phyloP scores from a whole-genome alignment of 176 grass and related monocot genomes.

The Elymus sibiricus region DNA sequence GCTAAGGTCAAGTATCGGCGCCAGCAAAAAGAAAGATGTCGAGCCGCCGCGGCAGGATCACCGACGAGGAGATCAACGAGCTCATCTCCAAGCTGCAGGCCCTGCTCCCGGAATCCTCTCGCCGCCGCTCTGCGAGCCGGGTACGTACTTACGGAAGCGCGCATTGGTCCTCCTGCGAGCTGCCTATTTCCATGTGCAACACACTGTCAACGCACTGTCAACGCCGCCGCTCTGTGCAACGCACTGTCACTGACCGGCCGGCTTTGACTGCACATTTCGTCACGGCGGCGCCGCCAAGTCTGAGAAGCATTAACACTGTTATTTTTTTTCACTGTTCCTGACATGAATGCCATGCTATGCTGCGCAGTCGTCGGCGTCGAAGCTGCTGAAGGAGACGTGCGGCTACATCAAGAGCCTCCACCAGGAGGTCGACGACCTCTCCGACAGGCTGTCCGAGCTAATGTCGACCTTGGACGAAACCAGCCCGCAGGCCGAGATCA shows the following conservation, averaged over 20 bases:
- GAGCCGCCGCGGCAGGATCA: conserved; percentile 61
- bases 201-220: too few relatives aligned
- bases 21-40: conserved; percentile 42
- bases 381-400: conserved; percentile 94
- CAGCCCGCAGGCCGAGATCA: conserved; percentile 84
- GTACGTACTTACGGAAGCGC: conserved; percentile 27
- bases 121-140: conserved; percentile 50
- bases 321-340: not conserved
- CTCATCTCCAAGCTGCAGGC: conserved; percentile 88
- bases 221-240: too few relatives aligned
- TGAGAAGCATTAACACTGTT: not conserved
- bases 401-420: conserved; percentile 90
- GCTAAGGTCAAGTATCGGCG: not conserved
- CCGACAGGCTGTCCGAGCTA: conserved; percentile 64
- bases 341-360: not conserved
- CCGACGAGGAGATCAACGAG: conserved; percentile 95
- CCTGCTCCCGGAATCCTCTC: conserved; percentile 73
- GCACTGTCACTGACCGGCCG: not conserved
- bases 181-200: not conserved
- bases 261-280: not conserved
- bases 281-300: conserved; percentile 14
- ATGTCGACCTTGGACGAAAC: conserved; percentile 69
- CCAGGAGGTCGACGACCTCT: conserved; percentile 79
- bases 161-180: not conserved
- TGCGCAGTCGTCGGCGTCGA: conserved; percentile 71